Base-by-base conservation (phyloP, 108 stramenopile species). In the Mediolabrus comicus region DNA sequence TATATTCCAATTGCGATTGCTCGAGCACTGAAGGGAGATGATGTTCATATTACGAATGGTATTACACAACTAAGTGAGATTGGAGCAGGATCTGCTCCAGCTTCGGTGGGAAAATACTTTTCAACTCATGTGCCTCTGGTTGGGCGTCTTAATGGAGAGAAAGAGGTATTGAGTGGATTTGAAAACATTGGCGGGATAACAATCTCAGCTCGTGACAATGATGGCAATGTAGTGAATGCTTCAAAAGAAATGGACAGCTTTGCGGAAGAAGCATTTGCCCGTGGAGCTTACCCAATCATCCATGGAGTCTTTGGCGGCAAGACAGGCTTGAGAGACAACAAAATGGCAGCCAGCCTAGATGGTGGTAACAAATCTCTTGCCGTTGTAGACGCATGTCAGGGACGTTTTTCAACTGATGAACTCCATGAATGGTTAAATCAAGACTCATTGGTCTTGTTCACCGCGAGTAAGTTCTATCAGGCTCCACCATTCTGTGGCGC, bases 251-350 rank as follows among this genome's bases (percentile, higher is more conserved):
- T 84, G 84, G 66, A 80, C 14, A 55, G 57, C 19, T 72, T 79
- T 41, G 51, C 74, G 12, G 52, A 54, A n/a, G 27, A 53, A 13
- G 41, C 62, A 24, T 12, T 57, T 30, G 51, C 73, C 10, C 61
- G 56, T n/a, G 75, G 82, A 60, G 22, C 62, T 0, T 87, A 81
- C 29, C 83, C 86, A 7, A 86, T 89, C 55, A 65, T 83, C 0
- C 88, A 89, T 57, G 88, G 85, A 41, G 88, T 89, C 13, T 89
- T 89, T 59, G 88, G 88, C 39, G 88, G 88, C 13, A 89, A 89
- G 79, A 89, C 88, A 51, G 88, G 88, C 22, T 36, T 89, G 24
- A 62, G 88, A 52, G 85, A 86, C 56, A 59, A 55, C 17, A 59
- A 53, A 33, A 84, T 89, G 88, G 85, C 88, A 30, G 62, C 52